Evolutionary conservation across 805 yeast species (phyloP).

Genomic region (Komagataella pastoris): DNA sequence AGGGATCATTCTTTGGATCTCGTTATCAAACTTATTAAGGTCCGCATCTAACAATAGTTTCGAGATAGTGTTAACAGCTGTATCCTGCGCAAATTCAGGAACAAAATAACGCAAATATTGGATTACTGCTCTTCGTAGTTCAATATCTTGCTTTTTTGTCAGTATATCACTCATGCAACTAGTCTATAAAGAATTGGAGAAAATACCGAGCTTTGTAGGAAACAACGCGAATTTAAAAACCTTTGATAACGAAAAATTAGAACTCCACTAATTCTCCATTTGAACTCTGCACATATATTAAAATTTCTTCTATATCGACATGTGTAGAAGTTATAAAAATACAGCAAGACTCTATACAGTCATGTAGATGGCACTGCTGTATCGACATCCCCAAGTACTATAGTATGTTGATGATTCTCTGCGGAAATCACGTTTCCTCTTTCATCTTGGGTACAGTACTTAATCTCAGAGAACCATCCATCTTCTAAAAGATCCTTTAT

Average conservation of each 20-base stretch:
- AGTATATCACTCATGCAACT: conserved; percentile 8
- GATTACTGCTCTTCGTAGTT: conserved; percentile 21
- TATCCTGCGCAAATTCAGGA: not conserved
- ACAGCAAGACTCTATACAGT: not conserved
- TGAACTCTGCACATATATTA: not conserved
- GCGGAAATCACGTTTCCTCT: conserved; percentile 26
- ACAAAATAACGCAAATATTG: conserved; percentile 12
- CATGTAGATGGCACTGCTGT: not conserved
- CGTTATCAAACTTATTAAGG: not conserved
- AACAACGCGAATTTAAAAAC: not conserved
- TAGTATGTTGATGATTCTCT: conserved; percentile 36
- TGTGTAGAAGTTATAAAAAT: not conserved
- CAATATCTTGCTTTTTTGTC: conserved; percentile 19
- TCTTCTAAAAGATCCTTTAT: conserved; percentile 53
- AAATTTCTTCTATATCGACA: not conserved
- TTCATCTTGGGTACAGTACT: conserved; percentile 40
- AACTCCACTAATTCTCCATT: not conserved
- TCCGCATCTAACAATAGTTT: not conserved
- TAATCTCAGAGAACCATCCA: conserved; percentile 56
- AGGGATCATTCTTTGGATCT: conserved; percentile 11
- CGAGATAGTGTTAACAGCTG: not conserved
- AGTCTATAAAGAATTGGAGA: not conserved
- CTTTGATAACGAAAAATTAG: not conserved
- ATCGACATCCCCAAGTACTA: conserved; percentile 13
- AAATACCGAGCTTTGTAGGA: not conserved